A percentile compares a stretch with the other conserved stretches of the same genome.
Conservation (phyloP, 352 stramenopile species). For the Pythium insidiosum region DNA sequence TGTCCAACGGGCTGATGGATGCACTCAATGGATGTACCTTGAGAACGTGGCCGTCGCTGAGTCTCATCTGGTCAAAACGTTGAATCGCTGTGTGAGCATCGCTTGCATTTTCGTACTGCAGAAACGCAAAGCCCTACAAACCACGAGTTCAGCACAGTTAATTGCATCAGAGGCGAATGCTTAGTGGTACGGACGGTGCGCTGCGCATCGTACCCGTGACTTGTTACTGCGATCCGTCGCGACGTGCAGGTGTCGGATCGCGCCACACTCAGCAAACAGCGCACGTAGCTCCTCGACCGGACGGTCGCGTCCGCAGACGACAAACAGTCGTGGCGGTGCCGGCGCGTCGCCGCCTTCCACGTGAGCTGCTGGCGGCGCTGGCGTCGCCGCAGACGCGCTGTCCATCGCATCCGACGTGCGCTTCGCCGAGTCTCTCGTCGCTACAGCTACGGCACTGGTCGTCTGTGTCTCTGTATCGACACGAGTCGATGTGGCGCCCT, state of each 20-base stretch:
- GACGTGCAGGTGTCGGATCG: conserved; percentile 59
- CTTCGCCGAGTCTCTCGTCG: too few species aligned
- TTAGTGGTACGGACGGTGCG: too few species aligned
- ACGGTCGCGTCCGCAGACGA: conserved; percentile 62
- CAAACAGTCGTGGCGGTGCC: conserved; percentile 37
- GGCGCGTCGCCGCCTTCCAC: background rate
- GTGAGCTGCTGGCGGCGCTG: too few species aligned
- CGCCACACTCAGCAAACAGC: conserved; percentile 49
- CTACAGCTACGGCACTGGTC: too few species aligned
- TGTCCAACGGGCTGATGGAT: background rate
- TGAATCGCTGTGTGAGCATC: conserved; percentile 45
- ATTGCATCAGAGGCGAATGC: background rate
- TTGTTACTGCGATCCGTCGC: conserved; percentile 73
- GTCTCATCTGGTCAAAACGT: conserved; percentile 47
- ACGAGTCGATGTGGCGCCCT: too few species aligned
- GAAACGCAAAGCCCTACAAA: conserved; percentile 58
- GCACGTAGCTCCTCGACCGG: conserved; percentile 51
- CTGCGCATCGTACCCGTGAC: conserved; percentile 53
- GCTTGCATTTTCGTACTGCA: conserved; percentile 53
- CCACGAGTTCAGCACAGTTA: background rate
- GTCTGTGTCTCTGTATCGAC: too few species aligned
- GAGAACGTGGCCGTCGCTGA: conserved; percentile 64
- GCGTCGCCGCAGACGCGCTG: too few species aligned
- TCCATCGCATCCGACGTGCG: too few species aligned
- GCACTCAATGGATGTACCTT: conserved; percentile 26